Evolutionary conservation across 345 rosid species (phyloP), one percentile per base, ranked within the genome.

Genomic region (Eucalyptus victrix): DNA sequence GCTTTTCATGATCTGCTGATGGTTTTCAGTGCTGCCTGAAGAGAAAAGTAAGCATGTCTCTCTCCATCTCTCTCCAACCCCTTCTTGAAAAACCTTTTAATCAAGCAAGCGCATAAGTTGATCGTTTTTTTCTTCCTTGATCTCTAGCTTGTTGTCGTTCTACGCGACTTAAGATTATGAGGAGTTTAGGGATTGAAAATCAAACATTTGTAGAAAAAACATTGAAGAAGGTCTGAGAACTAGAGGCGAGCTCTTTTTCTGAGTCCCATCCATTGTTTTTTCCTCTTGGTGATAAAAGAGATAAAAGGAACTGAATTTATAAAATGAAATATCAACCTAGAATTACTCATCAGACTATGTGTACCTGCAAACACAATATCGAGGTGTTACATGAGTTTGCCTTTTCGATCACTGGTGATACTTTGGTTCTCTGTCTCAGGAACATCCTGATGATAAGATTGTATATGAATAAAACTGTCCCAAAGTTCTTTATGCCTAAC

Each of bases 11-110:
- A 91, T 88, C 76, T 54, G 83, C 87, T 34, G 86, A 49, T 91
- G 94, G 89, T 62, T 91, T 90, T 92, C 98, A 98, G 99, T 95
- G 90, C 96, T 98, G 93, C 98, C 97, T 5, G 95, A 96, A 93
- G 99, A 98, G 90, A 92, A 91, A 94, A 96, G 99, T 98, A 95
- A 96, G 99, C 91, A 88, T 87, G 62, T 76, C 87, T 87, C 65
- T 58, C 51, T 32, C 86, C 53, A 45, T 87, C 88, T 28, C 89
- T 40, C 83, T 72, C 83, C 56, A 24, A 8, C n/a, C 32, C 30
- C 62, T 32, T 24, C 9, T 49, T 12, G 9, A 26, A 32, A 56
- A 80, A 53, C 30, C 45, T 58, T 51, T 54, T 76, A 40, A 76
- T 76, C 83, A 76, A 72, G 47, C 83, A 76, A 37, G 47, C 47